phyloP scores from a whole-genome alignment of 257 asterid genomes.

The Voacanga thouarsii region DNA sequence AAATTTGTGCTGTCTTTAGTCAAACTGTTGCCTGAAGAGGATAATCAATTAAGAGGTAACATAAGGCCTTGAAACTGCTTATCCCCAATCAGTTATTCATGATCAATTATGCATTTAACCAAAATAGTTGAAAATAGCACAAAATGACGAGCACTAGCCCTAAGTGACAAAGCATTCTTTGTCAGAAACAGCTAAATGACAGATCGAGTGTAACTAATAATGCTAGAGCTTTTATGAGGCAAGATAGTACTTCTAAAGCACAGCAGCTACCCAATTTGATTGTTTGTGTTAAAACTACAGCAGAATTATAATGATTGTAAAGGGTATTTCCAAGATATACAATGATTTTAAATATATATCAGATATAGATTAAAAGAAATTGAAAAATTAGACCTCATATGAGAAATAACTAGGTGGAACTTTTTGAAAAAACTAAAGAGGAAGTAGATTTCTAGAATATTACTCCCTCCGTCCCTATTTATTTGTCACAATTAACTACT shows the following conservation, averaged over 20 bases:
- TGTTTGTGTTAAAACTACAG: not conserved
- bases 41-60: not conserved
- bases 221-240: no score
- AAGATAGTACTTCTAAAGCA: not conserved
- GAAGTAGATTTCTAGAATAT: not conserved
- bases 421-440: slow-evolving; percentile 1
- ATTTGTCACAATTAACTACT: no score
- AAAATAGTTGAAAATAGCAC: no score
- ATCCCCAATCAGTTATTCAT: not conserved
- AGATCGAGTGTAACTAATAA: not conserved
- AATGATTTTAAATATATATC: no score
- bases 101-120: not conserved
- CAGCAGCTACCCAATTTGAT: not conserved
- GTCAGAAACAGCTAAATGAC: not conserved
- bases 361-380: no score
- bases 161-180: not conserved
- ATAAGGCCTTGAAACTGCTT: not conserved
- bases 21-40: not conserved
- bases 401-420: not conserved
- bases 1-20: not conserved
- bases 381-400: not conserved
- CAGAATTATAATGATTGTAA: not conserved
- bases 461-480: no score
- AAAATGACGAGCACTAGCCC: not conserved
- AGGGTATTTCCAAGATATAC: not conserved